A percentile compares a stretch with the other conserved stretches of the same genome.
These are phyloP conservation scores for Stephania cephalantha DNA, from an alignment of 164 flowering plant species.

Conservation along the genomic window DNA sequence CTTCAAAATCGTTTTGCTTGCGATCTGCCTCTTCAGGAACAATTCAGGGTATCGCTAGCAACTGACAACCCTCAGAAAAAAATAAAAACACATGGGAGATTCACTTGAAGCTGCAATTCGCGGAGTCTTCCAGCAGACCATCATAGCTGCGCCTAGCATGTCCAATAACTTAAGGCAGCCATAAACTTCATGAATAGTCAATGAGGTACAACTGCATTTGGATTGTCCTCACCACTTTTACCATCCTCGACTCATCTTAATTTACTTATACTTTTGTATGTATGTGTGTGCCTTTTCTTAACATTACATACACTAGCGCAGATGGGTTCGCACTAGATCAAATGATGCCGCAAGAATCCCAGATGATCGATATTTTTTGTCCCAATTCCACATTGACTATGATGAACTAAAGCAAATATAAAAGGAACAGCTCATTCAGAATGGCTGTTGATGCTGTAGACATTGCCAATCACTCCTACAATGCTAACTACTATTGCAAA, in stretches of 20 bases:
- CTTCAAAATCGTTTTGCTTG: not conserved
- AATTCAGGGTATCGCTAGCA: not conserved
- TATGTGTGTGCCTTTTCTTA: not conserved
- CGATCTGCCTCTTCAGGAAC: constrained; percentile 1
- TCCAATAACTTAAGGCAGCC: not conserved
- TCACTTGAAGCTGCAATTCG: not conserved
- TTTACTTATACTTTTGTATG: not conserved
- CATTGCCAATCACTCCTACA: constrained; percentile 75
- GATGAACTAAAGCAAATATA: not conserved
- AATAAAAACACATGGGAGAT: not conserved
- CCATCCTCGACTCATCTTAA: not conserved
- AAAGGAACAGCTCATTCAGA: constrained; percentile 29
- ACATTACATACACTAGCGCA: not conserved
- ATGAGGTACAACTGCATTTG: too few species aligned
- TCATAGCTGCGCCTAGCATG: not conserved
- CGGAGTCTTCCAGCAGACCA: not conserved
- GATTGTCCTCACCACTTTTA: not conserved
- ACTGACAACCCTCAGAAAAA: not conserved
- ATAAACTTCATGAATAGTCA: not conserved
- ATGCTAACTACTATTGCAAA: constrained; percentile 64
- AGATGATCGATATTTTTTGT: not conserved
- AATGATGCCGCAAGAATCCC: not conserved
- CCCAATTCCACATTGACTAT: not conserved
- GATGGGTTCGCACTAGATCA: not conserved
- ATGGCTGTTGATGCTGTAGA: constrained; percentile 44